Evolutionary conservation across 78 protist genomes (phyloP).

Genomic region (Dictyostelium citrinum): DNA sequence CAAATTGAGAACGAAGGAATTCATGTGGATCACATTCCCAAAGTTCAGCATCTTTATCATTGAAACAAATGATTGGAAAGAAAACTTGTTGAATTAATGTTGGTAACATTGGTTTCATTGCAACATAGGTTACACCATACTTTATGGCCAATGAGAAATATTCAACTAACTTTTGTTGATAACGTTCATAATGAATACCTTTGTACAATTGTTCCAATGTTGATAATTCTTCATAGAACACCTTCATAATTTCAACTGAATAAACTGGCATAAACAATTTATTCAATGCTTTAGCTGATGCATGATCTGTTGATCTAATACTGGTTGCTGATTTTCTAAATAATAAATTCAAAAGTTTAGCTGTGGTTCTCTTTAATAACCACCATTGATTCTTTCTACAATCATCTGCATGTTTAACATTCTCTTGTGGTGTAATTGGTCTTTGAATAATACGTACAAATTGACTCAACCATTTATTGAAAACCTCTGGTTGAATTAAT

Average conservation of each 20-base stretch:
- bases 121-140: constrained; percentile 28
- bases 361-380: constrained; percentile 33
- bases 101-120: constrained; percentile 33
- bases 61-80: constrained; percentile 76
- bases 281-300: neutral
- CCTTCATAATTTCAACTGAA: constrained; percentile 3
- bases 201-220: neutral
- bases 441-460: constrained; percentile 35
- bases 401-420: neutral
- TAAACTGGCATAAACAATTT: constrained; percentile 27
- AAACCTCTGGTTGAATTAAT: constrained; percentile 11
- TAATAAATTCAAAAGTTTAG: neutral
- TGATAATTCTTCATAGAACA: neutral
- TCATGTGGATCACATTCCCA: constrained; percentile 86
- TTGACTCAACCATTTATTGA: constrained; percentile 30
- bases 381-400: constrained; percentile 24
- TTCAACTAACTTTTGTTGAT: constrained; percentile 4
- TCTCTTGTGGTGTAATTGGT: neutral
- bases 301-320: neutral
- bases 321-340: neutral
- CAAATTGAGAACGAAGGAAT: constrained; percentile 77
- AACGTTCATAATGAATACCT: constrained; percentile 8
- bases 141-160: constrained; percentile 4
- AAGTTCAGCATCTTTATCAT: constrained; percentile 80
- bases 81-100: constrained; percentile 15